These are phyloP conservation scores for Chaetomiaceae sp. DNA, from an alignment of 2,329 filamentous ascomycete species.

Conservation along the genomic window DNA sequence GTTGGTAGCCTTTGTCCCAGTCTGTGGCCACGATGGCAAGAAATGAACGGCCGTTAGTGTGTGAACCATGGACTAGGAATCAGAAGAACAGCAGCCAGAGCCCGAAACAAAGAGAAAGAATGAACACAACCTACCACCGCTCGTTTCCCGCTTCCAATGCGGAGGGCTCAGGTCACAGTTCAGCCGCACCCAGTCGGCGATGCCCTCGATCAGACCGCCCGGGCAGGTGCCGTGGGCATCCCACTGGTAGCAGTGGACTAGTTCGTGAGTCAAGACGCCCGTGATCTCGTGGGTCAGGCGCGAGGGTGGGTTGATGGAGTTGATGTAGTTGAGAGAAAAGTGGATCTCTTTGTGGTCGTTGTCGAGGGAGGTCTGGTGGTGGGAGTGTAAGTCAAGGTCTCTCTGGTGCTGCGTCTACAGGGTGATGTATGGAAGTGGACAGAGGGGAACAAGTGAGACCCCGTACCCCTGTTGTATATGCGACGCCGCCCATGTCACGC, in stretches of 20 bases:
- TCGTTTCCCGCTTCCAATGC: slow-evolving; percentile 67
- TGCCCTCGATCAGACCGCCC: slow-evolving; percentile 79
- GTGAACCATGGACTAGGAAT: no score
- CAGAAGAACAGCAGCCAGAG: no score
- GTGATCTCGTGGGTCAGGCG: slow-evolving; percentile 60
- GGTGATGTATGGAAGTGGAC: no score
- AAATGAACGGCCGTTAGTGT: not conserved
- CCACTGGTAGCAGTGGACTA: slow-evolving; percentile 93
- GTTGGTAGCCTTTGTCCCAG: slow-evolving; percentile 91
- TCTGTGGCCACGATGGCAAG: slow-evolving; percentile 28
- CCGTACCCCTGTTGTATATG: slow-evolving; percentile 69
- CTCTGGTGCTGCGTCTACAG: no score
- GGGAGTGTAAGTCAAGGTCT: not conserved
- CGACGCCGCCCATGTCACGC: slow-evolving; percentile 75
- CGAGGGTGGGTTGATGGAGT: slow-evolving; percentile 38
- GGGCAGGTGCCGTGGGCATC: slow-evolving; percentile 59
- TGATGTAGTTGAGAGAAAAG: slow-evolving; percentile 73
- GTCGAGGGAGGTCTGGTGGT: slow-evolving; percentile 62
- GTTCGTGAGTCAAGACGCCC: slow-evolving; percentile 85
- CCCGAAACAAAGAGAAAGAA: not conserved
- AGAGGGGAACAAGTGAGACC: no score
- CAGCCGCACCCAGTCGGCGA: slow-evolving; percentile 89
- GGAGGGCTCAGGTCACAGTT: slow-evolving; percentile 68
- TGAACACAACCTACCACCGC: slow-evolving; percentile 21
- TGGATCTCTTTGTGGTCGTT: slow-evolving; percentile 90